phyloP scores from a whole-genome alignment of 2,329 filamentous ascomycete species.

The Cryphonectria nitschkei region DNA sequence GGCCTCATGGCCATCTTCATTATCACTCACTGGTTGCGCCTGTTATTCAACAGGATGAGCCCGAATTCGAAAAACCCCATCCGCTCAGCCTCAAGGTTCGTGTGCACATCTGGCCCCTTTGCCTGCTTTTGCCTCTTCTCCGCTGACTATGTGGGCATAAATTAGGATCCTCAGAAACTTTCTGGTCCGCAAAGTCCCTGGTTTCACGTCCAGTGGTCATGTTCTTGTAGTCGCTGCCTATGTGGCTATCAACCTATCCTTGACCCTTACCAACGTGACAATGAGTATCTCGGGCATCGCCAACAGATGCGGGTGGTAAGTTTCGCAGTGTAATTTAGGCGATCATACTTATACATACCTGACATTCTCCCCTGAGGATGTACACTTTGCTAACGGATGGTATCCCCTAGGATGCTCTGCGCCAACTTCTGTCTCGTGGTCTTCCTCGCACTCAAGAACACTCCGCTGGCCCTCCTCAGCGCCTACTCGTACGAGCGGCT shows the following conservation, averaged over 20 bases:
- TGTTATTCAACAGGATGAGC: constrained; percentile 18
- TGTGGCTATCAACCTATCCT: constrained; percentile 36
- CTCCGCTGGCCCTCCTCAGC: constrained; percentile 56
- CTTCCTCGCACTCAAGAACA: constrained; percentile 62
- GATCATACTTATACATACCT: neutral
- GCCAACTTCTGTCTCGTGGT: constrained; percentile 55
- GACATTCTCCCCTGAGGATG: neutral
- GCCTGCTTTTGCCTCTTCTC: neutral
- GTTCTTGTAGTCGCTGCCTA: constrained; percentile 38
- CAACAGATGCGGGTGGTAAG: constrained; percentile 41
- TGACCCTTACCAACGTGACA: constrained; percentile 37
- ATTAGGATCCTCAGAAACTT: constrained; percentile 36
- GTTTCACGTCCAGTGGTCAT: constrained; percentile 41
- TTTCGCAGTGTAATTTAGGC: neutral
- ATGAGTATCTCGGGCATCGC: constrained; percentile 31
- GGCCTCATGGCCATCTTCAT: constrained; percentile 24
- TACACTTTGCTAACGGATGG: neutral
- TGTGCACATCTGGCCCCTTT: neutral
- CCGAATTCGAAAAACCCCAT: constrained; percentile 10
- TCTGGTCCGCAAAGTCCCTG: constrained; percentile 37
- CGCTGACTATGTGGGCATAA: neutral
- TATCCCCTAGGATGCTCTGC: constrained; percentile 34
- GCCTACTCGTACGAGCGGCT: constrained; percentile 62
- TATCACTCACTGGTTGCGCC: constrained; percentile 22
- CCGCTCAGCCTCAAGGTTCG: constrained; percentile 19